Percentiles rank a stretch among this genome's conserved stretches.
These are phyloP conservation scores for Kickxella alabastrina DNA, from an alignment of 192 early-diverging fungal genomes.

Conservation along the genomic window DNA sequence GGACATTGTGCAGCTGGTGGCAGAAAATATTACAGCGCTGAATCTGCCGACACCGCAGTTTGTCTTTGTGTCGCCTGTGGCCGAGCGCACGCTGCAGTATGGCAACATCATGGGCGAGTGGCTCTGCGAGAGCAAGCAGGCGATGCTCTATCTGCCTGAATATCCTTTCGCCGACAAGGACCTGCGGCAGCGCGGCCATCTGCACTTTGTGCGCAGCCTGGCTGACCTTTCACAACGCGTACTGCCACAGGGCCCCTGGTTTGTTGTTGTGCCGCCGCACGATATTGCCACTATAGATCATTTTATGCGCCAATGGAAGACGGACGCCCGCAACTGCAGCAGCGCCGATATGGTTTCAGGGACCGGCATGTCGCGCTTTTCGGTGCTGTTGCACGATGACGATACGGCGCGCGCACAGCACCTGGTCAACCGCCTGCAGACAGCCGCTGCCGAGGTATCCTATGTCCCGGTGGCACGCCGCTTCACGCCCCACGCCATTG, in stretches of 20 bases:
- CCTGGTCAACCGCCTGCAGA: slow-evolving; percentile 26
- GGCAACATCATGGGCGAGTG: slow-evolving; percentile 85
- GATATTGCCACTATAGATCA: slow-evolving; percentile 28
- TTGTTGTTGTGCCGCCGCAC: slow-evolving; percentile 38
- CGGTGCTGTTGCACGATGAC: slow-evolving; percentile 44
- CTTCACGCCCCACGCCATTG: slow-evolving; percentile 31
- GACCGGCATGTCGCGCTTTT: slow-evolving; percentile 30
- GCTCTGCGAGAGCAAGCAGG: slow-evolving; percentile 65
- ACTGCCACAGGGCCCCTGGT: slow-evolving; percentile 46
- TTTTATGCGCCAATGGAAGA: slow-evolving; percentile 41
- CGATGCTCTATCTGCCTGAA: slow-evolving; percentile 64
- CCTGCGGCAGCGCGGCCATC: slow-evolving; percentile 43
- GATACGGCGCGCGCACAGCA: slow-evolving; percentile 33
- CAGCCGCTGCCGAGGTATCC: slow-evolving; percentile 16
- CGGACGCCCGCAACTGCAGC: slow-evolving; percentile 34
- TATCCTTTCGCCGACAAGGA: slow-evolving; percentile 52
- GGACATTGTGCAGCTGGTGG: slow-evolving; percentile 66
- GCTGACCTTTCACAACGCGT: slow-evolving; percentile 25
- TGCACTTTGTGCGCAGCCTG: slow-evolving; percentile 43
- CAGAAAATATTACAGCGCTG: slow-evolving; percentile 53
- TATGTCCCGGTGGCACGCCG: slow-evolving; percentile 35
- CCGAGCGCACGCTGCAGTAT: slow-evolving; percentile 70
- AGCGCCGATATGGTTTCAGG: slow-evolving; percentile 33
- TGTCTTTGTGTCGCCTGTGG: slow-evolving; percentile 70
- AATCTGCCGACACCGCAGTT: slow-evolving; percentile 63